phyloP scores from a whole-genome alignment of 1,139 yeast genomes.

The Casaregolazyma lundiana region DNA sequence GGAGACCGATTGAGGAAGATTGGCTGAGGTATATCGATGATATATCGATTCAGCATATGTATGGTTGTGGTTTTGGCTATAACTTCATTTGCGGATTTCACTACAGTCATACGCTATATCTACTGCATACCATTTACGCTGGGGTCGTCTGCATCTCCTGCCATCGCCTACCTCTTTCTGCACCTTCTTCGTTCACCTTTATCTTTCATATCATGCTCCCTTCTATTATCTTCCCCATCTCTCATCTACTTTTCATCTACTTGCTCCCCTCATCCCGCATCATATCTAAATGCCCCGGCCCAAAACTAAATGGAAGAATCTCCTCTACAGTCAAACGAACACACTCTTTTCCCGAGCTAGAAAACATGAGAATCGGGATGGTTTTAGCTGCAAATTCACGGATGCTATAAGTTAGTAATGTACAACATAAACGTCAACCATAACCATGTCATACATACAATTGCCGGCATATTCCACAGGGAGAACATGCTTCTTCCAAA shows the following conservation, averaged over 20 bases:
- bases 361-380: slow-evolving; percentile 31
- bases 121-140: no score
- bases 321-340: slow-evolving; percentile 48
- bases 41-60: no score
- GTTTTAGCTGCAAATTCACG: slow-evolving; percentile 57
- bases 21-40: no score
- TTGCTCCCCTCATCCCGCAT: no score
- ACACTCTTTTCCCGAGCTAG: slow-evolving; percentile 19
- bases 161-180: no score
- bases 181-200: no score
- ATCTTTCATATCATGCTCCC: no score
- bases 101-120: no score
- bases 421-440: neutral
- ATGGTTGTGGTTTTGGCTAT: no score
- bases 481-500: slow-evolving; percentile 57
- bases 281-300: slow-evolving; percentile 55
- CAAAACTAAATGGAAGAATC: slow-evolving; percentile 78
- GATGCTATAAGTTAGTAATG: slow-evolving; percentile 33
- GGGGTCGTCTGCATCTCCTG: no score
- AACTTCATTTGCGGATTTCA: no score
- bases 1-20: neutral
- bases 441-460: slow-evolving; percentile 33
- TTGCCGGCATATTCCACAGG: slow-evolving; percentile 95
- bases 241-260: neutral
- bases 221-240: no score